Percentiles rank a stretch among this genome's conserved stretches.
phyloP scores from a whole-genome alignment of 2,329 filamentous ascomycete genomes.

The Basipetospora sp. region DNA sequence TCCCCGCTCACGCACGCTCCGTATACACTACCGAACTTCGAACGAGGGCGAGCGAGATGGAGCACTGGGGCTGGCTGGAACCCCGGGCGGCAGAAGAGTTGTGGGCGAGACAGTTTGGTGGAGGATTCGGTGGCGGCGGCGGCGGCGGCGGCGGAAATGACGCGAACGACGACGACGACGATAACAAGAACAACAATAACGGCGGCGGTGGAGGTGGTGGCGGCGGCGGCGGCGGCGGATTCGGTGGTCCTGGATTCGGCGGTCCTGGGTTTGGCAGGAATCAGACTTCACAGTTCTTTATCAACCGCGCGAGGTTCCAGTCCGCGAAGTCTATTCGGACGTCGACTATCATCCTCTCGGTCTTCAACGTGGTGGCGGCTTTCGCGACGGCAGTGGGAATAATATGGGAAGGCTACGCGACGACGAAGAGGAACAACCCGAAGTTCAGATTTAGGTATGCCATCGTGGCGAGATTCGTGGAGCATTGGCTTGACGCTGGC shows the following conservation, averaged over 20 bases:
- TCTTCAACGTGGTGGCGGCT: slow-evolving; percentile 45
- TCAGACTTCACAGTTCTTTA: slow-evolving; percentile 28
- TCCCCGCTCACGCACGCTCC: too few species aligned
- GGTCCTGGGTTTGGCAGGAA: slow-evolving; percentile 22
- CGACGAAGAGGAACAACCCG: slow-evolving; percentile 25
- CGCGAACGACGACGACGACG: slow-evolving; percentile 13
- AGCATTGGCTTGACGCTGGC: slow-evolving; percentile 25
- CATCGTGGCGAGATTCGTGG: slow-evolving; percentile 12
- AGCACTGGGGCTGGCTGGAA: slow-evolving; percentile 12
- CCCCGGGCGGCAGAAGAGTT: slow-evolving; percentile 8
- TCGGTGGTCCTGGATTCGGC: too few species aligned
- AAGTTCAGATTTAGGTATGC: slow-evolving; percentile 28
- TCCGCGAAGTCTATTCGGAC: slow-evolving; percentile 43
- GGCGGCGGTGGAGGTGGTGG: slow-evolving; percentile 1
- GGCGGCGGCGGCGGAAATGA: slow-evolving; percentile 14
- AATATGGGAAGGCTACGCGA: slow-evolving; percentile 38
- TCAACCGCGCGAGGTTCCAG: too few species aligned
- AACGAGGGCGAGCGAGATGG: slow-evolving; percentile 5
- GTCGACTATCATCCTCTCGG: slow-evolving; percentile 45
- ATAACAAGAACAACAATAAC: background rate
- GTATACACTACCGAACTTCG: too few species aligned
- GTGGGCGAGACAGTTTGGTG: slow-evolving; percentile 7
- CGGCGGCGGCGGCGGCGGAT: slow-evolving; percentile 12
- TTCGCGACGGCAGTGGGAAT: slow-evolving; percentile 42
- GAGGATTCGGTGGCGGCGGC: slow-evolving; percentile 10